A percentile compares a stretch with the other conserved stretches of the same genome.
Conservation (phyloP, 75 land plant species). For the Picea sitchensis region DNA sequence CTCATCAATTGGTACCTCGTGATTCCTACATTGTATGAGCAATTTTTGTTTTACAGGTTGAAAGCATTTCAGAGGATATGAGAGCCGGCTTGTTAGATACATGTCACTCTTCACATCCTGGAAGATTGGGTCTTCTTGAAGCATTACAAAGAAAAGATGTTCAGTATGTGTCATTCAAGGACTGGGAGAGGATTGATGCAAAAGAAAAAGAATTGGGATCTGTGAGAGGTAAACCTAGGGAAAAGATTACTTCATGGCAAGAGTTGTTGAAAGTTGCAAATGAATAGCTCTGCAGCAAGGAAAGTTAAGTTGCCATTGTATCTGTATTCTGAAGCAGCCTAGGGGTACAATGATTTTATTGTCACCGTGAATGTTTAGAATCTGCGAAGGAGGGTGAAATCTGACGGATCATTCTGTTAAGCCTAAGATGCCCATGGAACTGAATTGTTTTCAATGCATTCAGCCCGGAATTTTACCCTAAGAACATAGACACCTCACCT, state of each 20-base stretch:
- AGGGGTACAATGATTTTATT: too few species aligned
- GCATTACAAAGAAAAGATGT: constrained; percentile 43
- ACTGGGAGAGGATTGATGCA: constrained; percentile 82
- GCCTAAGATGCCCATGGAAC: too few species aligned
- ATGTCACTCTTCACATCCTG: constrained; percentile 36
- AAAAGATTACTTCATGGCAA: constrained; percentile 70
- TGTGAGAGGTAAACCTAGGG: constrained; percentile 70
- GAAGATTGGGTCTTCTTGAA: constrained; percentile 66
- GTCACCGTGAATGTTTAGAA: too few species aligned
- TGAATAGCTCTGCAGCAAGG: constrained; percentile 13
- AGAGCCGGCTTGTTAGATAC: constrained; percentile 24
- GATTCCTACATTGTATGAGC: neutral
- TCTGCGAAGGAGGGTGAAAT: too few species aligned
- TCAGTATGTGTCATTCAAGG: constrained; percentile 53
- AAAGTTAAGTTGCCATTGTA: too few species aligned
- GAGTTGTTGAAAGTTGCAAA: constrained; percentile 44
- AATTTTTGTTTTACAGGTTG: constrained; percentile 41
- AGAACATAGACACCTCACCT: too few species aligned
- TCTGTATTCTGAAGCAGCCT: too few species aligned
- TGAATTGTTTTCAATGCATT: too few species aligned
- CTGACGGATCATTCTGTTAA: too few species aligned
- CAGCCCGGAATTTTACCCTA: too few species aligned
- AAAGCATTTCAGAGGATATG: constrained; percentile 73
- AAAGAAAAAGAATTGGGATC: constrained; percentile 58
- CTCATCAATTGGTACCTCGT: neutral